phyloP scores from a whole-genome alignment of 345 rosid genomes.

The Populus deltoides region DNA sequence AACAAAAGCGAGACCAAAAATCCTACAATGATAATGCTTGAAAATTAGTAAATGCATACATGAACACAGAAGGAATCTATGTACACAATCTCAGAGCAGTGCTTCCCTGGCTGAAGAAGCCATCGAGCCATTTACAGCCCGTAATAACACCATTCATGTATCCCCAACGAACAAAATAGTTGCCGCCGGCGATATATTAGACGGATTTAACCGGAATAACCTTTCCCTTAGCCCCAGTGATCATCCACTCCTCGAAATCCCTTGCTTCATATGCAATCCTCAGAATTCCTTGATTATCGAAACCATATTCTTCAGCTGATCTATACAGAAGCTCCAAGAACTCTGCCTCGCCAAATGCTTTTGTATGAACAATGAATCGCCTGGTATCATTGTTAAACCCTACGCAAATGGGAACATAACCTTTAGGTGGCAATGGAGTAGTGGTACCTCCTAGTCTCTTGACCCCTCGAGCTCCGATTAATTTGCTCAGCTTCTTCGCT shows the following conservation, averaged over 20 bases:
- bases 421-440: conserved; percentile 20
- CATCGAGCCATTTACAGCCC: too few relatives aligned
- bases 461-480: conserved; percentile 2
- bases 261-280: conserved; percentile 33
- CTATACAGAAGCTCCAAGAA: conserved; percentile 31
- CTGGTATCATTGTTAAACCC: conserved; percentile 18
- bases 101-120: neutral
- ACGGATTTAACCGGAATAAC: conserved; percentile 11
- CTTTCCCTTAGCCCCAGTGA: conserved; percentile 2
- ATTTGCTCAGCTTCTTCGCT: conserved; percentile 22
- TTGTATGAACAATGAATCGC: conserved; percentile 30
- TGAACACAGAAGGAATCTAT: neutral
- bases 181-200: neutral
- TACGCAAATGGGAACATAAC: conserved; percentile 33
- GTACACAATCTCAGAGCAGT: neutral
- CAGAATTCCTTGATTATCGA: conserved; percentile 29
- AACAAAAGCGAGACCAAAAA: neutral
- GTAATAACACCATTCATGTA: too few relatives aligned
- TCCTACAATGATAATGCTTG: too few relatives aligned
- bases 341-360: conserved; percentile 26
- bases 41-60: too few relatives aligned
- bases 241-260: conserved; percentile 41
- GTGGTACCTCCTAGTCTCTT: neutral
- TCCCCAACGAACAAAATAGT: too few relatives aligned
- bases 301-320: conserved; percentile 45